Conservation (phyloP, 306 rosid genomes). For the Corylus americana region DNA sequence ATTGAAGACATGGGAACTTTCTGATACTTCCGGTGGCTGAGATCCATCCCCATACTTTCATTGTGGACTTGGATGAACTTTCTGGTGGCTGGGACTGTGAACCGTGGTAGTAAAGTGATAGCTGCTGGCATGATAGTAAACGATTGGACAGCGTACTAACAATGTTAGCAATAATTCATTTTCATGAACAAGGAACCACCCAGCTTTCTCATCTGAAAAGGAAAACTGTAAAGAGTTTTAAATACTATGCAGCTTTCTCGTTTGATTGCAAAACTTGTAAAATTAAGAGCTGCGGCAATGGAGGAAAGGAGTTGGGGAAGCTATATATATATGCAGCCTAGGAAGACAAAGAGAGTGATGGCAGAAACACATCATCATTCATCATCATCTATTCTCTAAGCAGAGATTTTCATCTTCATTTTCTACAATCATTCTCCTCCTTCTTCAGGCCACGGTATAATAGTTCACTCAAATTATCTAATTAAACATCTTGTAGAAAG, state of each 20-base stretch:
- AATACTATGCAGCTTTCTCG: not conserved
- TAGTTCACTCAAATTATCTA: not conserved
- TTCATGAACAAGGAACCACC: not conserved
- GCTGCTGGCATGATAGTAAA: conserved; percentile 84
- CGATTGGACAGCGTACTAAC: conserved; percentile 78
- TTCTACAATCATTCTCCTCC: not conserved
- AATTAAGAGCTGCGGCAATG: not conserved
- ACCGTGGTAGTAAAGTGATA: conserved; percentile 88
- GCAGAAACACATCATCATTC: not conserved
- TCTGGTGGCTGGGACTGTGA: conserved; percentile 84
- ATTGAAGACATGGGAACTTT: conserved; percentile 91
- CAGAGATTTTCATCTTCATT: not conserved
- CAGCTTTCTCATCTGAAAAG: not conserved
- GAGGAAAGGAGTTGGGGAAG: not conserved
- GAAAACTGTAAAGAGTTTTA: not conserved
- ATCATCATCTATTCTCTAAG: too few relatives aligned
- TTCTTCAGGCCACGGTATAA: not conserved
- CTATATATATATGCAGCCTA: not conserved
- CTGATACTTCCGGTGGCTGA: conserved; percentile 22
- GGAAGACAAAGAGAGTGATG: not conserved
- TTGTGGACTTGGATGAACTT: conserved; percentile 88
- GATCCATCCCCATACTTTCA: conserved; percentile 94
- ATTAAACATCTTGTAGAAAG: not conserved
- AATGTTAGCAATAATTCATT: not conserved
- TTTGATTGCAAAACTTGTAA: not conserved